A percentile compares a stretch with the other conserved stretches of the same genome.
Evolutionary conservation across 352 stramenopile species (phyloP).

Genomic region (Phytophthora sojae): DNA sequence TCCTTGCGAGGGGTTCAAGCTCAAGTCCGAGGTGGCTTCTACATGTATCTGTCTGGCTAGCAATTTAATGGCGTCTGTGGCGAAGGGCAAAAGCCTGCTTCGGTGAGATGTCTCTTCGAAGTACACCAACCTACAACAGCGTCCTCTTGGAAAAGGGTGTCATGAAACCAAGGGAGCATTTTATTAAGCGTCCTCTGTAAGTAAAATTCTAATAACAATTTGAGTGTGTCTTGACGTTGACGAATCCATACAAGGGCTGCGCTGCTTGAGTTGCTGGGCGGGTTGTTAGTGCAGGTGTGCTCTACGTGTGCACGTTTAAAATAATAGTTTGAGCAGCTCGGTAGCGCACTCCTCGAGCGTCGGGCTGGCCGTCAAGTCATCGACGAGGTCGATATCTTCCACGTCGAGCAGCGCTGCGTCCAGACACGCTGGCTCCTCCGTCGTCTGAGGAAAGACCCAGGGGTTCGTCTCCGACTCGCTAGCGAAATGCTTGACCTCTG

Average conservation of each 20-base stretch:
- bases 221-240: not conserved
- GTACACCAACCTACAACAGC: not conserved
- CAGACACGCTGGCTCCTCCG: conserved; percentile 17
- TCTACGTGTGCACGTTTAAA: conserved; percentile 36
- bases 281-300: conserved; percentile 2
- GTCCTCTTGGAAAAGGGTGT: not conserved
- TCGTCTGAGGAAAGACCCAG: conserved; percentile 8
- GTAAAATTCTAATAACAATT: conserved; percentile 19
- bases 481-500: conserved; percentile 5
- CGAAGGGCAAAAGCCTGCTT: not conserved
- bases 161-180: conserved; percentile 9
- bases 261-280: not conserved
- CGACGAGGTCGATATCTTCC: conserved; percentile 29
- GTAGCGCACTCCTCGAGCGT: conserved; percentile 70
- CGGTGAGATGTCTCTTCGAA: not conserved
- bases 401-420: conserved; percentile 16
- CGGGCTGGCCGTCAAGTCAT: conserved; percentile 45
- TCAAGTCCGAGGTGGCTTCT: too few relatives aligned
- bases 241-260: not conserved
- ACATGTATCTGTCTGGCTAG: not conserved
- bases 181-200: conserved; percentile 1
- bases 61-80: not conserved
- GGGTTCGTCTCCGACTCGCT: conserved; percentile 5
- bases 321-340: conserved; percentile 67
- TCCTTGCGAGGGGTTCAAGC: not conserved